Percentiles rank a stretch among this genome's conserved stretches.
Conservation (phyloP, 2,329 filamentous ascomycete genomes). For the Talaromyces marneffei region DNA sequence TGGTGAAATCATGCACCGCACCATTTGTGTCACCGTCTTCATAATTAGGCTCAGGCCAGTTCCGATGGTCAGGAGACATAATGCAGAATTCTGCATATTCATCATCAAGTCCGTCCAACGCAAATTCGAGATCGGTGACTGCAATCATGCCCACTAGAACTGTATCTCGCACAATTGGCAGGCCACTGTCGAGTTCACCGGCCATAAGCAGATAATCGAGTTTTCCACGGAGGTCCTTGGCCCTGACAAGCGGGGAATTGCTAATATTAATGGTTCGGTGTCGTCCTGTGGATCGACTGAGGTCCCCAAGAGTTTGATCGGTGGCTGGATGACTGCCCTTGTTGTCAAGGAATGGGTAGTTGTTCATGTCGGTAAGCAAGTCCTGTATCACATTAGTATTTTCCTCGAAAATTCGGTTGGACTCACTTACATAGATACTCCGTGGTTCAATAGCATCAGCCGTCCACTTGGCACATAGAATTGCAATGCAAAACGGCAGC, state of each 20-base stretch:
- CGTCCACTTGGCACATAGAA: constrained; percentile 96
- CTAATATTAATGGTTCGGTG: constrained; percentile 86
- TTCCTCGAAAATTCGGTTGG: too few relatives aligned
- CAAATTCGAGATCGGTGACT: constrained; percentile 87
- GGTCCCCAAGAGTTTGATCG: constrained; percentile 79
- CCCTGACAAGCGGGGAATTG: constrained; percentile 70
- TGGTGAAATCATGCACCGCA: constrained; percentile 79
- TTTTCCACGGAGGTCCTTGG: constrained; percentile 69
- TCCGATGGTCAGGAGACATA: constrained; percentile 58
- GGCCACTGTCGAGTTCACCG: constrained; percentile 85
- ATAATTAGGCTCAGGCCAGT: not conserved
- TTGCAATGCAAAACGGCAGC: constrained; percentile 83
- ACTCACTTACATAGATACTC: constrained; percentile 71
- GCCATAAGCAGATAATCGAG: constrained; percentile 74
- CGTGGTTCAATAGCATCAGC: constrained; percentile 90
- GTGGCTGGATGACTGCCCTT: constrained; percentile 81
- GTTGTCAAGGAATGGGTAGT: constrained; percentile 95
- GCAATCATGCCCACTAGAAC: constrained; percentile 86
- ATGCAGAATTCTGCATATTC: constrained; percentile 68
- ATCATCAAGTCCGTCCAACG: constrained; percentile 74
- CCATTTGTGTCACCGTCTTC: constrained; percentile 45
- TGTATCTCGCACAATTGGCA: constrained; percentile 75
- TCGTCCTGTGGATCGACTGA: constrained; percentile 67
- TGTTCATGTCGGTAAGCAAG: constrained; percentile 91
- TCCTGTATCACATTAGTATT: constrained; percentile 51